phyloP scores from a whole-genome alignment of 2,329 filamentous ascomycete species.

The Fusarium sacchari region DNA sequence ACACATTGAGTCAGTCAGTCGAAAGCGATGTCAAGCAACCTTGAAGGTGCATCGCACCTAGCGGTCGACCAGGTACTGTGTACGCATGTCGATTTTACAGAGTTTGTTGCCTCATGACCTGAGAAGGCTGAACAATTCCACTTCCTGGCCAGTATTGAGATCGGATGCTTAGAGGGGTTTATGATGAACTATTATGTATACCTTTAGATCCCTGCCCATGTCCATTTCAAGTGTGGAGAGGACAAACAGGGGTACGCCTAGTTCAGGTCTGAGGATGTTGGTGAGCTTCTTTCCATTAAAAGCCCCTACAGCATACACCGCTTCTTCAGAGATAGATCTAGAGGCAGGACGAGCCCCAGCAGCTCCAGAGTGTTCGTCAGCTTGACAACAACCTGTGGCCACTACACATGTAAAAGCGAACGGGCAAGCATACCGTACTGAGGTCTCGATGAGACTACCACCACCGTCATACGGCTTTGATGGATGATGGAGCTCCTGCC shows the following conservation, averaged over 20 bases:
- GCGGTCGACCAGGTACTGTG: not conserved
- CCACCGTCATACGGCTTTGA: not conserved
- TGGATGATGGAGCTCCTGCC: slow-evolving; percentile 3
- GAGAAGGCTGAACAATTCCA: slow-evolving; percentile 3
- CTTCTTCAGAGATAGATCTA: slow-evolving; percentile 21
- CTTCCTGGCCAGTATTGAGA: not conserved
- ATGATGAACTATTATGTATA: not conserved
- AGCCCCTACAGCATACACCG: slow-evolving; percentile 25
- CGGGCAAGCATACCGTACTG: not conserved
- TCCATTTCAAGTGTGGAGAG: slow-evolving; percentile 20
- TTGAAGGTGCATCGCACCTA: not conserved
- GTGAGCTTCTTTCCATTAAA: slow-evolving; percentile 12
- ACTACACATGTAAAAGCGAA: not conserved
- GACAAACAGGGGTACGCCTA: slow-evolving; percentile 19
- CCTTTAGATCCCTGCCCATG: slow-evolving; percentile 7
- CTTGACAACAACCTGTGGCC: not conserved
- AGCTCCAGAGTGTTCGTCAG: not conserved
- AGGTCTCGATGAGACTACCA: not conserved
- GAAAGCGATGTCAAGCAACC: not conserved
- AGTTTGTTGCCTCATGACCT: not conserved
- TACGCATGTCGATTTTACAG: not conserved
- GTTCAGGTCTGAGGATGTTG: not conserved
- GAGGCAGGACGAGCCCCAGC: slow-evolving; percentile 3
- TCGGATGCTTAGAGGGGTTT: not conserved
- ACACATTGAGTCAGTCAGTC: not conserved